Evolutionary conservation across 257 asterid genomes (phyloP), one percentile per base, ranked within the genome.

Genomic region (Misopates orontium): DNA sequence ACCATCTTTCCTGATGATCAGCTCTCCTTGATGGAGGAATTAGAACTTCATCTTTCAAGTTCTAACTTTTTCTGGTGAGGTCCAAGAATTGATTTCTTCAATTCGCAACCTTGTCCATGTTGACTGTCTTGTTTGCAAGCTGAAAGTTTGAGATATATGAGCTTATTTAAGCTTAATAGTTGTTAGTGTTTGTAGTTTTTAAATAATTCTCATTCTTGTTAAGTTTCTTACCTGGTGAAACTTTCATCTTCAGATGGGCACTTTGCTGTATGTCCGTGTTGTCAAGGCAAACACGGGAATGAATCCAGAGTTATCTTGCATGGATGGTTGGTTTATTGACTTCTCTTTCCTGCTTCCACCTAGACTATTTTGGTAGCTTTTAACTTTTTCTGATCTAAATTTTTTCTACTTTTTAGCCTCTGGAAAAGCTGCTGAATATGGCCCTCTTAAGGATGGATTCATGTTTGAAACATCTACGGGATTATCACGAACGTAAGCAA

Each of bases 291-390:
- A 79, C 69, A 69, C 78, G 45, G 97, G 91, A 75, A 90, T 83
- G 92, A 94, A 90, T 84, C 99, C 99, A 45, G 96, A 94, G 76
- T 79, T 94, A 19, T 85, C 99, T 62, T 94, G 99, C 96, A 85
- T 75, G 87, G 97, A 94, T 79, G 95, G 99, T 94, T 71, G 62
- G 96, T 83, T 58, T 53, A 39, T 58, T 41, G 24, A 54, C 48
- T 62, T 67, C 16, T 18, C 58, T 60, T 62, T 39, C 20, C 20
- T 28, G n/a, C 36, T 28, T 28, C 36, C 36, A 28, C 36, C 36
- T 28, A 28, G 4, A 28, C 36, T 56, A 54, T 57, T 10, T 32
- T 60, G 7, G 24, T 47, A n/a, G n/a, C n/a, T 4, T 52, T 53
- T 23, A 18, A 36, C 32, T 62, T 6, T 64, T 51, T 53, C 65